phyloP scores from a whole-genome alignment of 495 filamentous ascomycete species.

The Friedmanniomyces endolithicus region DNA sequence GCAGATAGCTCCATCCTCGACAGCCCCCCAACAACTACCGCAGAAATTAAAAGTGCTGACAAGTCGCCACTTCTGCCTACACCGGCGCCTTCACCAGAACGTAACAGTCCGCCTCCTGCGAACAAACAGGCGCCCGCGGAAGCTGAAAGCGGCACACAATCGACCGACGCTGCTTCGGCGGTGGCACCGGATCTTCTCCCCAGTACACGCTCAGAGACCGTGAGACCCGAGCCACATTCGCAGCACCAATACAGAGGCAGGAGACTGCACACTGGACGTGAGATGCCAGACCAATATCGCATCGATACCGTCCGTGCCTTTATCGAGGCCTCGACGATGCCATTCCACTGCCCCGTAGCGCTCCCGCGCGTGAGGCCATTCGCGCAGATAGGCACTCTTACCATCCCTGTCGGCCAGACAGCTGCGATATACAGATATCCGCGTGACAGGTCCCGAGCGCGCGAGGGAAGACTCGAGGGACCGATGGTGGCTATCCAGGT shows the following conservation, averaged over 20 bases:
- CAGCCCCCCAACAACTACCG: neutral
- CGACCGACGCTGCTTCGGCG: neutral
- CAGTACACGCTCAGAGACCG: neutral
- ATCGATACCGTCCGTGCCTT: constrained; percentile 58
- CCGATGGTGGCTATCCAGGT: constrained; percentile 50
- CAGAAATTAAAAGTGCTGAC: neutral
- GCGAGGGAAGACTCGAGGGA: constrained; percentile 62
- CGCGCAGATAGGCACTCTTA: constrained; percentile 31
- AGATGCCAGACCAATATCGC: constrained; percentile 67
- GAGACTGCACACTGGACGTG: constrained; percentile 48
- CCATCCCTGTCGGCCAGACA: constrained; percentile 41
- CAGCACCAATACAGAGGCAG: constrained; percentile 30
- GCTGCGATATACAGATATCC: constrained; percentile 56
- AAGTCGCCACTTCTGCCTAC: neutral
- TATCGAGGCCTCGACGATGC: constrained; percentile 66
- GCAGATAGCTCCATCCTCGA: neutral
- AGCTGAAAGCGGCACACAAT: neutral
- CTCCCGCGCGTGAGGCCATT: constrained; percentile 26
- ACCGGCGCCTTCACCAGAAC: neutral
- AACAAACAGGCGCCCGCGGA: neutral
- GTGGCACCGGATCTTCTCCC: neutral
- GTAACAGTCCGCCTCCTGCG: neutral
- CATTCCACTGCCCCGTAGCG: constrained; percentile 49
- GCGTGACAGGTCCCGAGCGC: constrained; percentile 52
- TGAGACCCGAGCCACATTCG: neutral